These are phyloP conservation scores for Mucor racemosus DNA, from an alignment of 371 early-diverging fungal genomes.

Conservation along the genomic window DNA sequence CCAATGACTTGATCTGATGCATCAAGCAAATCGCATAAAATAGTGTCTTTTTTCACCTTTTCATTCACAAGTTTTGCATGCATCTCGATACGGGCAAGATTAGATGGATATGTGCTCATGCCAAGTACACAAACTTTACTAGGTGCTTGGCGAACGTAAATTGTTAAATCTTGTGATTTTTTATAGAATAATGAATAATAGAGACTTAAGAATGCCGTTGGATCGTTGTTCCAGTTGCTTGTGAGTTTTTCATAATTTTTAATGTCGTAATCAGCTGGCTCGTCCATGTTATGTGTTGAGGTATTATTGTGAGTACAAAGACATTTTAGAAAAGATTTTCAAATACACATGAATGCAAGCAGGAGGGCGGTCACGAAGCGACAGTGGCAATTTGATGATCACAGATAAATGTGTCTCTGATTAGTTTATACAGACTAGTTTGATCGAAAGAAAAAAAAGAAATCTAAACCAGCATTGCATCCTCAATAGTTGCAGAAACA, in stretches of 20 bases:
- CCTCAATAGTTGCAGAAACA: too few species aligned
- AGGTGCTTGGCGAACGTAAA: slow-evolving; percentile 55
- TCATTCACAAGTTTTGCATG: slow-evolving; percentile 20
- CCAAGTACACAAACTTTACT: slow-evolving; percentile 58
- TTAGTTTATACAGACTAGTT: too few species aligned
- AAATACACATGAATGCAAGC: not conserved
- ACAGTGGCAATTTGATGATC: not conserved
- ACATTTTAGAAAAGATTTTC: not conserved
- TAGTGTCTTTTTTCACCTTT: slow-evolving; percentile 36
- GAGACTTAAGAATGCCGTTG: slow-evolving; percentile 35
- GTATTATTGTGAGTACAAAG: not conserved
- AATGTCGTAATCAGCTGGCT: slow-evolving; percentile 33
- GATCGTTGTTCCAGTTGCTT: slow-evolving; percentile 35
- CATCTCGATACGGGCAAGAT: slow-evolving; percentile 9
- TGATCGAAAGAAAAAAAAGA: too few species aligned
- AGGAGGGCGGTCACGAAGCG: not conserved
- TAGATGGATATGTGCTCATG: slow-evolving; percentile 26
- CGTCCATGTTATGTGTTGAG: slow-evolving; percentile 7
- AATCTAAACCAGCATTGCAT: too few species aligned
- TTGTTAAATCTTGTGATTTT: slow-evolving; percentile 20
- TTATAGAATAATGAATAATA: slow-evolving; percentile 51
- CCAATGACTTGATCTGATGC: slow-evolving; percentile 23
- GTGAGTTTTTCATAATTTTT: slow-evolving; percentile 24
- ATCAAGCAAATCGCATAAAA: slow-evolving; percentile 29
- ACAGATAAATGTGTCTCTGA: not conserved